Evolutionary conservation across 495 filamentous ascomycete genomes (phyloP), one percentile per base, ranked within the genome.

Genomic region (Penicillium soppii): DNA sequence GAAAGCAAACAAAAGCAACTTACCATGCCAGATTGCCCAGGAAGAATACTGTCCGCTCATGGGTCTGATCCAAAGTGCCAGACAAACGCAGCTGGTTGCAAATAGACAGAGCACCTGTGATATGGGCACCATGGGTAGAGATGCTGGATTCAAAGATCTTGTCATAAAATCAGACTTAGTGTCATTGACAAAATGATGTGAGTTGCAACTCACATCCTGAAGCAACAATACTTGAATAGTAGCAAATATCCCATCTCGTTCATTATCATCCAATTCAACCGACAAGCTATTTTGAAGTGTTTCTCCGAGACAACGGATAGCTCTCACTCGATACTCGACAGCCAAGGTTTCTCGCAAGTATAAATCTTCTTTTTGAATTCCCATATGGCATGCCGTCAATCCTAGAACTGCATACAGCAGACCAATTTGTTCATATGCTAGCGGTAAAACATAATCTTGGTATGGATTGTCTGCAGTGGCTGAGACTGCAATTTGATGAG

Each of bases 151-250:
- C 70, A 16, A 56, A 61, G 7, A 73, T 71, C 70, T 73, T 51
- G 33, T 9, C 30, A 22, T 16, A 7, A 21, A 6, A 26, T 30
- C 7, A 39, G n/a, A 3, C 46, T 17, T 30, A 30, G 26, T 6
- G 1, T 43, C 2, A 5, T 9, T 6, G 4, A 7, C 7, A 8
- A 15, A 4, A 26, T 23, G 9, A 19, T n/a, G 19, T 3, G 9
- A 26, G 40, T 50, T n/a, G 7, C 7, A 23, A 52, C 70, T 52
- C 50, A 73, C 70, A 61, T 73, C 70, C 35, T 71, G 68, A 8
- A 73, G 61, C 19, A 73, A 51, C 20, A 73, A 47, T 17, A 73
- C 62, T 38, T 73, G 70, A 7, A 73, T 73, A 5, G 61, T 73
- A 8, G 63, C 66, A 36, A 73, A 63, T 0, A 71, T 57, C 2